phyloP scores from a whole-genome alignment of 768 basidiomycete genomes.

The Podaxis sp. region DNA sequence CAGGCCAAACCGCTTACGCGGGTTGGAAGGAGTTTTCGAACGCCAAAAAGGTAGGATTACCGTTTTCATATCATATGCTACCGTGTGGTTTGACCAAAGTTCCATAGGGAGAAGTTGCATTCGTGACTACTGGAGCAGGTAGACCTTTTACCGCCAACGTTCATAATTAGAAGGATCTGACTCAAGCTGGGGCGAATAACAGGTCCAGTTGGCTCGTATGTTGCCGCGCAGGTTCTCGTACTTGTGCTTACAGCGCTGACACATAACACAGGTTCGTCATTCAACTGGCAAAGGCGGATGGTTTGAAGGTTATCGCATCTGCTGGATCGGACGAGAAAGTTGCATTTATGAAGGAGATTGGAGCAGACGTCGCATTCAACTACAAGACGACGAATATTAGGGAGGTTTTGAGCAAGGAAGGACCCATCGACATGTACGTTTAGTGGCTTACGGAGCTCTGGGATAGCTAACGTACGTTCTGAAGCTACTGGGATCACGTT shows the following conservation, averaged over 20 bases:
- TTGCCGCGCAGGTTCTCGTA: neutral
- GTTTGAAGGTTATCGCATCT: conserved; percentile 65
- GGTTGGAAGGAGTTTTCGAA: conserved; percentile 40
- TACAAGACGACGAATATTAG: conserved; percentile 59
- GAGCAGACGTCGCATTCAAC: conserved; percentile 70
- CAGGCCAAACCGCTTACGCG: conserved; percentile 38
- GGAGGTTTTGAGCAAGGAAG: conserved; percentile 54
- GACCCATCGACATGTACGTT: conserved; percentile 44
- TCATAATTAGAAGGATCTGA: neutral
- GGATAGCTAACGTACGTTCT: neutral
- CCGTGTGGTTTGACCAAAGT: no score
- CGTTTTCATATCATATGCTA: no score
- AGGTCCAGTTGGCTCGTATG: conserved; percentile 61
- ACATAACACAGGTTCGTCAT: conserved; percentile 37
- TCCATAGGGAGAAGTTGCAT: conserved; percentile 37
- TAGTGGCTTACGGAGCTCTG: neutral
- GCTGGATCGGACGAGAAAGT: conserved; percentile 78
- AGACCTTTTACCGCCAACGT: neutral
- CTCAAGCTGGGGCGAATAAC: neutral
- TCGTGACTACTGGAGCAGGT: conserved; percentile 41
- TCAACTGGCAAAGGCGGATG: conserved; percentile 50
- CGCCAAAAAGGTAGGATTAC: conserved; percentile 31
- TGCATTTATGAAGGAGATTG: conserved; percentile 54
- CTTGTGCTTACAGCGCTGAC: neutral
- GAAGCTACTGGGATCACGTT: conserved; percentile 56